Evolutionary conservation across 371 early-diverging fungal species (phyloP).

Genomic region (Mortierella sp.): DNA sequence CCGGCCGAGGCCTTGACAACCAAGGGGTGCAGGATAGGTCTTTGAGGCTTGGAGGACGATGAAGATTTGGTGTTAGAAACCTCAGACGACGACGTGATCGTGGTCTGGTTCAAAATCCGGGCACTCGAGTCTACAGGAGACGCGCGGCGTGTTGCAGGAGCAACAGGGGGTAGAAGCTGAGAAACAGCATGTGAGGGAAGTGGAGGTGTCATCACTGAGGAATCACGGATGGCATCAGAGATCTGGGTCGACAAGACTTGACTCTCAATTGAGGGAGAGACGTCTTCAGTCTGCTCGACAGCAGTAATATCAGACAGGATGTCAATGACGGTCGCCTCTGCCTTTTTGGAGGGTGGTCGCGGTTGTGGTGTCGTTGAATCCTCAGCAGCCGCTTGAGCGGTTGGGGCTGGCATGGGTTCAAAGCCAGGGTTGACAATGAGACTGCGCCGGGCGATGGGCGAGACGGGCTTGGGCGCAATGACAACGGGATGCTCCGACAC

Average conservation of each 20-base stretch:
- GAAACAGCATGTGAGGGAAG: not conserved
- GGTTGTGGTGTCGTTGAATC: not conserved
- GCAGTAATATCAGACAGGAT: not conserved
- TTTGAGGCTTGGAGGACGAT: conserved; percentile 13
- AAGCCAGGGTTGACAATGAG: conserved; percentile 5
- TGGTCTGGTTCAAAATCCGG: not conserved
- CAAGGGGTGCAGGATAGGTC: conserved; percentile 45
- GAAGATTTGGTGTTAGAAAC: not conserved
- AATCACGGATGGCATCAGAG: conserved; percentile 20
- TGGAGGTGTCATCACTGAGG: not conserved
- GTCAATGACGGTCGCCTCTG: not conserved
- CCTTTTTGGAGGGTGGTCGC: not conserved
- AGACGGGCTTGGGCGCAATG: conserved; percentile 31
- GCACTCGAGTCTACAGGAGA: not conserved
- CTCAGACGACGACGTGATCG: not conserved
- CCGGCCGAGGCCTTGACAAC: conserved; percentile 52
- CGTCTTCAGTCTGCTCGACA: not conserved
- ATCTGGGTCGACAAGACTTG: conserved; percentile 48
- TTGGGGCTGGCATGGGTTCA: not conserved
- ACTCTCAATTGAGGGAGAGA: conserved; percentile 29
- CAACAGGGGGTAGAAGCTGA: not conserved
- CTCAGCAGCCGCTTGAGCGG: not conserved
- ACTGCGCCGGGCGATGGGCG: conserved; percentile 29
- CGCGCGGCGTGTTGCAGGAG: not conserved
- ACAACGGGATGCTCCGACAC: conserved; percentile 9